phyloP scores from a whole-genome alignment of 1,284 basidiomycete genomes.

The Moniliella sp. region DNA sequence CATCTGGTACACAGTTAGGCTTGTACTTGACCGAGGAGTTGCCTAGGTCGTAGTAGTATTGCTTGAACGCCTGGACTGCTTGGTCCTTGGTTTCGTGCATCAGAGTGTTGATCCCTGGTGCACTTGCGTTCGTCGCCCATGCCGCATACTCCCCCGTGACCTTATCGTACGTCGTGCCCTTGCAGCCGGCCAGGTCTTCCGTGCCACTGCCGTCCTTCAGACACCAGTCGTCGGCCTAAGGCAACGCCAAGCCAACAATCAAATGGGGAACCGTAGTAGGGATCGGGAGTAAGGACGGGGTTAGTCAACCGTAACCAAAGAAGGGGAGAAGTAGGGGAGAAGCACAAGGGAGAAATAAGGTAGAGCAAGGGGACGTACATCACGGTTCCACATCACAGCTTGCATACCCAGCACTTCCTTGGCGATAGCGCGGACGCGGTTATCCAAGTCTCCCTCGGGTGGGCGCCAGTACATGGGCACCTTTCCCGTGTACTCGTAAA shows the following conservation, averaged over 20 bases:
- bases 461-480: conserved; percentile 3
- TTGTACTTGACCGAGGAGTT: neutral
- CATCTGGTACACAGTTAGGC: neutral
- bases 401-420: conserved; percentile 39
- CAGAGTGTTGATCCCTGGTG: neutral
- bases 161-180: neutral
- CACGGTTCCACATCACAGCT: conserved; percentile 57
- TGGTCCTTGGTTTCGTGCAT: neutral
- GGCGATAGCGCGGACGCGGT: conserved; percentile 46
- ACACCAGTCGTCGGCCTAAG: neutral
- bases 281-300: no score
- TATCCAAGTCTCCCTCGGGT: conserved; percentile 7
- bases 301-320: no score
- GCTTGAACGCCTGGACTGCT: neutral
- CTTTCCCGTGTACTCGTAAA: conserved; percentile 6
- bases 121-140: no score
- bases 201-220: neutral
- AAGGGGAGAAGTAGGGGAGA: no score
- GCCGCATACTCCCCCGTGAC: neutral
- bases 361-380: no score
- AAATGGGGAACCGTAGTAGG: no score
- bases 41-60: neutral
- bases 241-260: no score
- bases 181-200: neutral
- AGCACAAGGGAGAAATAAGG: no score